Evolutionary conservation across 345 rosid species (phyloP), one percentile per base, ranked within the genome.

Genomic region (Rhodomyrtus tomentosa): DNA sequence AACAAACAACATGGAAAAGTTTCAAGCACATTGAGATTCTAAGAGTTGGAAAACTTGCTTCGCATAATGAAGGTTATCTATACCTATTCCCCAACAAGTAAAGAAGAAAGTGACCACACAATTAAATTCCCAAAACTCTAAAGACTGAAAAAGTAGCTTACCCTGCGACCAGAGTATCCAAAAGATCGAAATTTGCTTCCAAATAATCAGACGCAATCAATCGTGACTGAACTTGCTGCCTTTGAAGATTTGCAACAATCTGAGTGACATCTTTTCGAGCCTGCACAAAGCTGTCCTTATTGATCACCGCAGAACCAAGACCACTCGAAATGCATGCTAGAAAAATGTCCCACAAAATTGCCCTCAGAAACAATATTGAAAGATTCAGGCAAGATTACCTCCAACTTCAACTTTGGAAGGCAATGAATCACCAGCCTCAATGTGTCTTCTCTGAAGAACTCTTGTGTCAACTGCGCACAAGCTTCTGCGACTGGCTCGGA

Each of bases 181-280:
- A 91, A 85, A 97, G 98, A 90, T 97, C 98, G 0, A 92, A 89
- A 58, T 95, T 95, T 55, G 93, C 91, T 88, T 96, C 99, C 83
- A 97, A 88, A 91, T 95, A 95, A 55, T 95, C 98, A 86, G 98
- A 97, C 4, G 99, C 98, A 89, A 97, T 97, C 94, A 97, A 86
- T 82, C 94, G 90, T 15, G 96, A 95, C 3, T 95, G 89, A 85
- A 97, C 99, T 91, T 95, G 99, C 62, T 96, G 99, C 88, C 99
- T 89, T 88, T 96, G 99, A 82, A 97, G 90, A 91, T 97, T 97
- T 51, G 99, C 99, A 82, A 96, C 98, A 86, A 97, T 96, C 91
- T 95, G 99, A 38, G 99, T 97, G 85, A 96, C 98, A 93, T 97
- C 99, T 91, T 95, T 97, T 82, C 98, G 92, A 8, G 99, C 88